Evolutionary conservation across 1,139 yeast species (phyloP), one percentile per base, ranked within the genome.

Genomic region (Saccharomyces hybrid): DNA sequence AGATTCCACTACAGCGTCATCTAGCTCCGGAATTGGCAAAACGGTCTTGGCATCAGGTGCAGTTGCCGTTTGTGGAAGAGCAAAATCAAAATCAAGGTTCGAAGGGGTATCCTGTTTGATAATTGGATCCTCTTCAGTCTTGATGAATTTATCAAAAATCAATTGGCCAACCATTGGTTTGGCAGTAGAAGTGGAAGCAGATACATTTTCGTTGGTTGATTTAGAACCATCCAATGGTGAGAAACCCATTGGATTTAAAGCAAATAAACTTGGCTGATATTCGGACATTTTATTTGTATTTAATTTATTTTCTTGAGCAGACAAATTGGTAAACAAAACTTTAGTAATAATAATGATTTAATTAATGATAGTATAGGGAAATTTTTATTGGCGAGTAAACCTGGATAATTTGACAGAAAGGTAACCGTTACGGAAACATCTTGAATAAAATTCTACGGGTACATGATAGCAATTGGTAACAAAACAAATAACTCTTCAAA

Each of bases 1-100:
- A 13, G 86, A 81, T 58, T 83, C 85, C 57, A 84, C 75, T 49
- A 82, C 80, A 53, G 81, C 77, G 42, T 84, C 74, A 65, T 82
- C 85, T 63, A 83, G 73, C 60, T 78, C 77, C n/a, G 48, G 32
- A 29, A 34, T 38, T 38, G 47, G 53, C 16, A 46, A 9, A 34
- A 26, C 47, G 44, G 47, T 26, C 34, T 51, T 28, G n/a, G 41
- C 13, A 14, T 32, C 44, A 26, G 31, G 16, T 20, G 47, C 23
- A 9, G 51, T 52, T 34, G 20, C 46, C 34, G 49, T 49, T 42
- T 13, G 53, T 47, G 42, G 53, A 5, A 25, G 16, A 25, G 38
- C 7, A 20, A 38, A 38, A 38, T 38, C 44, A 38, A 38, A 16
- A 38, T 38, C 44, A 38, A 38, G 25, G 11, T 38, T 38, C 9